phyloP scores from a whole-genome alignment of 2,329 filamentous ascomycete genomes.

The Thermoascus crustaceus region DNA sequence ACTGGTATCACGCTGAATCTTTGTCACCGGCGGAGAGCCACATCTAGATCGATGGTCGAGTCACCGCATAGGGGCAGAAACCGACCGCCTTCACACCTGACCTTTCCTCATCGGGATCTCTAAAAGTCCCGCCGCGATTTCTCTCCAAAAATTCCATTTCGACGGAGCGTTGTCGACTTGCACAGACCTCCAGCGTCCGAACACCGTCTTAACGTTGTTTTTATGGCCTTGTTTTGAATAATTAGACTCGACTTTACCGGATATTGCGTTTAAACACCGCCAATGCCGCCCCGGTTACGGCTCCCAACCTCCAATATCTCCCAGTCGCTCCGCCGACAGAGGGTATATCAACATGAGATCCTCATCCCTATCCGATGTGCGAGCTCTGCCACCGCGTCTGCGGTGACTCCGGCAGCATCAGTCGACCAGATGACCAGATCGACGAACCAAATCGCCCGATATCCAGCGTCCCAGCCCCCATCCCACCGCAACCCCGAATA shows the following conservation, averaged over 20 bases:
- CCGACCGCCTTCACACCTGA: conserved; percentile 12
- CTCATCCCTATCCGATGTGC: conserved; percentile 32
- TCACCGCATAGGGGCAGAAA: conserved; percentile 17
- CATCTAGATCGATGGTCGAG: conserved; percentile 8
- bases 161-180: neutral
- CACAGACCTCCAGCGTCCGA: conserved; percentile 3
- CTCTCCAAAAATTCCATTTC: conserved; percentile 1
- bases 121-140: neutral
- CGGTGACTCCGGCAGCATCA: conserved; percentile 46
- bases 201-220: neutral
- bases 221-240: conserved; percentile 3
- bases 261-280: conserved; percentile 5
- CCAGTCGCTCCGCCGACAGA: conserved; percentile 28
- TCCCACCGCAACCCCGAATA: conserved; percentile 79
- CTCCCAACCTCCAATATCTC: conserved; percentile 29
- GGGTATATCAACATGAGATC: conserved; percentile 30
- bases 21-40: neutral
- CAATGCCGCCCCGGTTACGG: conserved; percentile 49
- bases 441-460: conserved; percentile 40
- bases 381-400: conserved; percentile 41
- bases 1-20: conserved; percentile 2
- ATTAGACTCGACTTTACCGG: neutral
- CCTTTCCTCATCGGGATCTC: conserved; percentile 5
- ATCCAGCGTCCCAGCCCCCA: conserved; percentile 66
- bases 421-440: conserved; percentile 41